These are phyloP conservation scores for Thelonectria blattea DNA, from an alignment of 2,329 filamentous ascomycete species.

Conservation along the genomic window DNA sequence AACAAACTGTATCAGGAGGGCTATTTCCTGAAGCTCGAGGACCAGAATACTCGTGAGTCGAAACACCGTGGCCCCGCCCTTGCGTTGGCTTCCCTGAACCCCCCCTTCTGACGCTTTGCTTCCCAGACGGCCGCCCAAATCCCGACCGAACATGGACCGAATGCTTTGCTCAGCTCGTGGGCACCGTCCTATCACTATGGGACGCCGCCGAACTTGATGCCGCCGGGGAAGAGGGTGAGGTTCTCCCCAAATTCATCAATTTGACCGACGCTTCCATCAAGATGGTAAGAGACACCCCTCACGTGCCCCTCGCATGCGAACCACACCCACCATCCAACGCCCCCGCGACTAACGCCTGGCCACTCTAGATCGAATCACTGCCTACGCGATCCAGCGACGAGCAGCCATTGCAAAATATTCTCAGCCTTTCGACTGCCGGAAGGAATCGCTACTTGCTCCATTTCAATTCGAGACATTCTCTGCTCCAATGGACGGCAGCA, in stretches of 20 bases:
- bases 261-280: conserved; percentile 96
- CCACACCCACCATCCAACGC: conserved; percentile 1
- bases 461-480: conserved; percentile 91
- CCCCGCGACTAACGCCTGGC: conserved; percentile 25
- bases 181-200: conserved; percentile 94
- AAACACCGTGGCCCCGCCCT: conserved; percentile 2
- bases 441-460: conserved; percentile 95
- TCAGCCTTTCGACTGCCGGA: conserved; percentile 94
- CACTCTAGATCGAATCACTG: conserved; percentile 78
- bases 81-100: conserved; percentile 22
- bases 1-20: conserved; percentile 98
- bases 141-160: conserved; percentile 90
- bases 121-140: conserved; percentile 82
- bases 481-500: conserved; percentile 94
- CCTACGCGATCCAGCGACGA: conserved; percentile 79
- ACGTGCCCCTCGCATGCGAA: not conserved
- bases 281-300: conserved; percentile 69
- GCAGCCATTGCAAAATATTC: conserved; percentile 88
- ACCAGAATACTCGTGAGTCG: conserved; percentile 83
- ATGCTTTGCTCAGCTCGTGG: conserved; percentile 95
- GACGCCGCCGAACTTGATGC: conserved; percentile 90
- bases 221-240: conserved; percentile 82
- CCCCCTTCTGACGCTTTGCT: conserved; percentile 16
- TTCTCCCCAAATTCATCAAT: conserved; percentile 93
- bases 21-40: conserved; percentile 95